Base-by-base conservation (phyloP, 176 grass and related monocot species). In the barley (Hordeum vulgare) region DNA sequence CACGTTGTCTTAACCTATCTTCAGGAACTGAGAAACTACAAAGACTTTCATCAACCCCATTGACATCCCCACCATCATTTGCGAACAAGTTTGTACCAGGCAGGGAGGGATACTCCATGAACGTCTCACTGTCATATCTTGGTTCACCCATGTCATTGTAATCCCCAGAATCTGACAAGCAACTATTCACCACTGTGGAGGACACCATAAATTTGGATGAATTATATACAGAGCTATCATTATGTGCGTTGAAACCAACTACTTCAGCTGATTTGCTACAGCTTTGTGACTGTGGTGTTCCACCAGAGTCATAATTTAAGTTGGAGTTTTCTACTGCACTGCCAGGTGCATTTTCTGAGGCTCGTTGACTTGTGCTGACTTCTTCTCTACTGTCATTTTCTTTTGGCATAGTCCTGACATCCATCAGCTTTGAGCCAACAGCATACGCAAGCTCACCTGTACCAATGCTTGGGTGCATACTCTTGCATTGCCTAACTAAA, bases 381-480 rank as follows among this genome's bases (percentile, higher is more conserved):
- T 82, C 68, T 90, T 91, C 90, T 78, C 47, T 37, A 83, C 40
- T 74, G 60, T 75, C 63, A 40, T 61, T 88, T 78, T 98, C 96
- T 86, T 94, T 98, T 11, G 96, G 86, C 58, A 74, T 56, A 74
- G 89, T 98, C 81, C 96, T 94, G 51, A 93, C 85, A 88, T 98
- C 96, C 96, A 98, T 98, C 73, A 96, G 85, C 80, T 93, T 94
- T 9, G 96, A 98, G 39, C 96, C 96, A 63, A 98, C 89, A 81
- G 92, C 80, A 24, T 98, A 96, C 1, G 96, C 96, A 62, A 98
- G 91, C 79, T 93, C 85, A 80, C 96, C 96, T 58, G 96, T 98
- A 73, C 96, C 96, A 70, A 98, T 89, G 80, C 96, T 98, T 85
- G 89, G 81, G 37, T 98, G 93, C 87, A 98, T 93, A 61, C 80